These are phyloP conservation scores for Dactylellina drechsleri DNA, from an alignment of 2,329 filamentous ascomycete species.

Conservation along the genomic window DNA sequence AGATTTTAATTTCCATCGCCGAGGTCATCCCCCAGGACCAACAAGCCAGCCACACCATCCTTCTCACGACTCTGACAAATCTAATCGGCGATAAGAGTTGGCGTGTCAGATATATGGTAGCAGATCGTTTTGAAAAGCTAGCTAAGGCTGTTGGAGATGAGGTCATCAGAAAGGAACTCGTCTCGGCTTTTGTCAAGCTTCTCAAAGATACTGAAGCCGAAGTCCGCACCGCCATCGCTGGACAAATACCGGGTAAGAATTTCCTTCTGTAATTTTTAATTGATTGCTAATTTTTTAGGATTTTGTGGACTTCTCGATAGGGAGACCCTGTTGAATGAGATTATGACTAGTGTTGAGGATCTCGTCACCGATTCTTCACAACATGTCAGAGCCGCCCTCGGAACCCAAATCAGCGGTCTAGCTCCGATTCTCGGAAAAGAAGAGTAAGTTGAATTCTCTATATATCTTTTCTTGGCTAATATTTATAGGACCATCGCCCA, in stretches of 20 bases:
- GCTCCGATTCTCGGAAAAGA: constrained; percentile 98
- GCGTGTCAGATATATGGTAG: constrained; percentile 99
- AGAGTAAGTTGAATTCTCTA: constrained; percentile 71
- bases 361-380: constrained; percentile 95
- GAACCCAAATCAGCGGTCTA: constrained; percentile 95
- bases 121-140: constrained; percentile 98
- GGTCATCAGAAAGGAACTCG: constrained; percentile 90
- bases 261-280: not conserved
- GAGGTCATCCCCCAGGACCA: constrained; percentile 98
- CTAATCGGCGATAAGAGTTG: constrained; percentile 99
- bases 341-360: constrained; percentile 96
- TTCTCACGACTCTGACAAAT: constrained; percentile 87
- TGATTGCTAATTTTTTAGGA: constrained; percentile 65
- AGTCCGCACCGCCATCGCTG: constrained; percentile 94
- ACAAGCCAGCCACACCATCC: constrained; percentile 92
- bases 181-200: constrained; percentile 95
- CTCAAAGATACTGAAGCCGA: constrained; percentile 98
- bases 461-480: constrained; percentile 50
- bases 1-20: constrained; percentile 94
- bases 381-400: constrained; percentile 93
- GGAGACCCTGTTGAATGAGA: constrained; percentile 87
- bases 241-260: constrained; percentile 84
- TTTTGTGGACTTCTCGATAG: constrained; percentile 92
- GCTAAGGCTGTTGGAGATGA: constrained; percentile 98
- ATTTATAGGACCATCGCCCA: constrained; percentile 85